A percentile compares a stretch with the other conserved stretches of the same genome.
phyloP scores from a whole-genome alignment of 208 protist species.

The Wallacemonas collosoma region DNA sequence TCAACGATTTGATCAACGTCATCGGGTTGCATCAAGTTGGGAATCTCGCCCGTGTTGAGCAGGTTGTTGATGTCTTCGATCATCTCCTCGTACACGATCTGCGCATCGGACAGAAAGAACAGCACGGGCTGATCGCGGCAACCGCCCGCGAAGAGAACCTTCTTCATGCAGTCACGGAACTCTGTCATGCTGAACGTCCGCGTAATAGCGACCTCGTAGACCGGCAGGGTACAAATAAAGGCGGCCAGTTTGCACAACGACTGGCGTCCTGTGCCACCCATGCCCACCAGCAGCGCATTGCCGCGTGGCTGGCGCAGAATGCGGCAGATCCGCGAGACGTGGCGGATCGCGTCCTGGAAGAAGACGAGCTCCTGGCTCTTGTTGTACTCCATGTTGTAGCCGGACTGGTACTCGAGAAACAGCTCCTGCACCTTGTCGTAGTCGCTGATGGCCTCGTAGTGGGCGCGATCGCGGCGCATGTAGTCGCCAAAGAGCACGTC shows the following conservation, averaged over 20 bases:
- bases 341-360: constrained; percentile 96
- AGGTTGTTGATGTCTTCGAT: constrained; percentile 98
- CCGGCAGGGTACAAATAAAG: constrained; percentile 92
- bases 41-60: constrained; percentile 97
- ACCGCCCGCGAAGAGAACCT: constrained; percentile 86
- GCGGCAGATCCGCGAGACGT: constrained; percentile 96
- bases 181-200: constrained; percentile 93
- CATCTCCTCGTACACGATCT: constrained; percentile 96
- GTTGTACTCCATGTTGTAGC: constrained; percentile 93
- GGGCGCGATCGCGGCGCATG: constrained; percentile 88
- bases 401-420: constrained; percentile 87
- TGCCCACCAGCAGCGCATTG: constrained; percentile 96
- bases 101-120: constrained; percentile 96
- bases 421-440: constrained; percentile 53
- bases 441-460: constrained; percentile 77
- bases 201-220: constrained; percentile 91
- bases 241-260: constrained; percentile 95
- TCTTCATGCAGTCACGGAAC: constrained; percentile 95
- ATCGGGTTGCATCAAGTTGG: constrained; percentile 96
- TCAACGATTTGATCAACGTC: constrained; percentile 96
- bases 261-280: constrained; percentile 96
- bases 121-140: constrained; percentile 86
- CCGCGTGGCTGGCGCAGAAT: constrained; percentile 96
- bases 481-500: constrained; percentile 92
- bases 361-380: constrained; percentile 95